Base-by-base conservation (phyloP, 2,329 filamentous ascomycete genomes). In the Dryadomyces quercus-mongolicae region DNA sequence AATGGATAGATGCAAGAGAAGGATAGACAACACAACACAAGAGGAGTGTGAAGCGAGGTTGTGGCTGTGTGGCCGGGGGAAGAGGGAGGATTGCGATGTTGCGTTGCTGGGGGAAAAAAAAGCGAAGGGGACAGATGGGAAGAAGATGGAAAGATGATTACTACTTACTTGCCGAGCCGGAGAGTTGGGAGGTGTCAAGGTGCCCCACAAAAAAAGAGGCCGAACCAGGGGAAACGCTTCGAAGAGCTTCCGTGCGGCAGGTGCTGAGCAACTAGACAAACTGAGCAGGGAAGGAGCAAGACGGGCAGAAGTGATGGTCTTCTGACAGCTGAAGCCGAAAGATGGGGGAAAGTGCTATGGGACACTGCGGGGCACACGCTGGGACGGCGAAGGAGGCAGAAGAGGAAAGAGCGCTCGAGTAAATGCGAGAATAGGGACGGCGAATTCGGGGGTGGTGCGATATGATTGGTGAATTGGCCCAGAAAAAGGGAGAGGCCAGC, bases 191-290 rank as follows among this genome's bases (percentile, higher is more conserved):
- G 36, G n/a, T 16, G 49, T 42, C 38, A 15, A 38, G 22, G 38
- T 7, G 49, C 20, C 49, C 49, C 49, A 51, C 49, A 51, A 51
- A 42, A 51, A 51, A 51, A 51, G 22, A 43, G 22, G 49, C 36
- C 38, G 38, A 40, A 50, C n/a, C 36, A 42, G 34, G 48, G 18
- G 42, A 20, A 40, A 7, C 42, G n/a, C 42, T 44, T 9, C n/a
- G 42, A 44, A 16, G 8, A 44, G 42, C 42, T 44, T 20, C 42
- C 18, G 42, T 44, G 42, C 42, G n/a, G 42, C 16, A 16, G 16
- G 42, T 44, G 42, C 12, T 42, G 16, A 42, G 38, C 46, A 20
- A 7, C 12, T 22, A n/a, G 3, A 22, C 9, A 25, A 31, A 22
- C 21, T 20, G 25, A 21, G 18, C 21, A n/a, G 21, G 46, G 25